Base-by-base conservation (phyloP, 768 basidiomycete genomes). In the Auriscalpium orientale region DNA sequence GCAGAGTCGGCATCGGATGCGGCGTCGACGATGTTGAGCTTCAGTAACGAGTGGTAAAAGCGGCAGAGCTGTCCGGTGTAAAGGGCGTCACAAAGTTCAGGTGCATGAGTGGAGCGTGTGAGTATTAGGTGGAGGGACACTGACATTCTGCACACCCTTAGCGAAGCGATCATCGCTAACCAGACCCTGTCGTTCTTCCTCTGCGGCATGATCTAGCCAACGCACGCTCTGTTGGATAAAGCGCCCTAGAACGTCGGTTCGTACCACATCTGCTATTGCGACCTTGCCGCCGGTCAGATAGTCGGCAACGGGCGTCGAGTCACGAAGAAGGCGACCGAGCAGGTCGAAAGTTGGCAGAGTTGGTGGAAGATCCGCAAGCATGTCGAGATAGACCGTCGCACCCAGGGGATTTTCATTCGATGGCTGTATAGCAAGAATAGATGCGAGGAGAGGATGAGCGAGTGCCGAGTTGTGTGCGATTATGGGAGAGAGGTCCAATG, bases 281-380 rank as follows among this genome's bases (percentile, higher is more conserved):
- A 79, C 82, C 49, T 74, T 76, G 53, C 78, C 74, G 28, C 73
- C 75, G 0, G 76, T 74, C 8, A 66, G 55, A 5, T 63, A 59
- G 54, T 74, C 75, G 20, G 67, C 69, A 54, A 83, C 67, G 21
- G 71, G 70, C 0, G 83, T 81, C 35, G 77, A 69, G 62, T 91
- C 86, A 56, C 81, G 79, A 18, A 91, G 71, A 10, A 91, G 72
- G 11, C 82, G 79, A 11, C 83, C 87, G 35, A 89, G 71, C 37
- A 91, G 73, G 65, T 91, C 87, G 62, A 90, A 88, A 3, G 86
- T 81, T 22, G 85, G 75, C 34, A 90, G 72, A 0, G 83, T 84
- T 0, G 89, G 89, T 4, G 89, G 85, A 48, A 91, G 78, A 62
- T 70, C 79, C 9, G 76, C 75, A 12, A 91, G 71, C 21, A 82